Evolutionary conservation across 2,329 filamentous ascomycete species (phyloP), one percentile per base, ranked within the genome.

Genomic region (Stachybotrys elegans): DNA sequence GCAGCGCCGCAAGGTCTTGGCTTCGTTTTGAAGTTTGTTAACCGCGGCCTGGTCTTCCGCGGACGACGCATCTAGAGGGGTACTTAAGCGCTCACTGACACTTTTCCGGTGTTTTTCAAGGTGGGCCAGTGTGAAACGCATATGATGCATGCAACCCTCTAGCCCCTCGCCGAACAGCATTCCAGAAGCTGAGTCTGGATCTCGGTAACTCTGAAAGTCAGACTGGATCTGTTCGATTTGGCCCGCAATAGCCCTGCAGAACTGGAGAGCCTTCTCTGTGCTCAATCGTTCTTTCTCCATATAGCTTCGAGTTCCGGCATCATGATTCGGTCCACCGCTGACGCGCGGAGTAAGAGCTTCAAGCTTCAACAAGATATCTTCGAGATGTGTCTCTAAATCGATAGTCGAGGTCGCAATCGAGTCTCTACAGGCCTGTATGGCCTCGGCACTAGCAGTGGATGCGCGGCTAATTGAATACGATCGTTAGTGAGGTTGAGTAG

Each of bases 401-500:
- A 35, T 17, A 35, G 31, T 35, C 31, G 31, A 35, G n/a, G 31
- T 35, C 31, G 31, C 31, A 35, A 35, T 35, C n/a, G 31, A 35
- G 31, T 35, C 31, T 35, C 31, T 35, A 17, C 31, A 35, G 31
- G 31, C 31, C 31, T 35, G 31, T 35, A 35, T 35, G 6, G 31
- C 31, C 19, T 35, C 31, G n/a, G 31, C 31, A 35, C 31, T 35
- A 17, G 31, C 31, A 35, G 31, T 17, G 8, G 31, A 35, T 8
- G 31, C n/a, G 8, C 31, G 31, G 19, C 31, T 35, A 35, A 16
- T 8, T 35, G 19, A 35, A 35, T 16, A 35, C 13, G 8, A 9
- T 8, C 13, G 31, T 35, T 16, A 35, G n/a, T 17, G n/a, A 35
- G 31, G 31, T 9, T 17, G 31, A 17, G 14, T 35, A n/a, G 19